Percentiles rank a stretch among this genome's conserved stretches.
Conservation (phyloP, 257 asterid species). For the Ajuga chamaepitys region DNA sequence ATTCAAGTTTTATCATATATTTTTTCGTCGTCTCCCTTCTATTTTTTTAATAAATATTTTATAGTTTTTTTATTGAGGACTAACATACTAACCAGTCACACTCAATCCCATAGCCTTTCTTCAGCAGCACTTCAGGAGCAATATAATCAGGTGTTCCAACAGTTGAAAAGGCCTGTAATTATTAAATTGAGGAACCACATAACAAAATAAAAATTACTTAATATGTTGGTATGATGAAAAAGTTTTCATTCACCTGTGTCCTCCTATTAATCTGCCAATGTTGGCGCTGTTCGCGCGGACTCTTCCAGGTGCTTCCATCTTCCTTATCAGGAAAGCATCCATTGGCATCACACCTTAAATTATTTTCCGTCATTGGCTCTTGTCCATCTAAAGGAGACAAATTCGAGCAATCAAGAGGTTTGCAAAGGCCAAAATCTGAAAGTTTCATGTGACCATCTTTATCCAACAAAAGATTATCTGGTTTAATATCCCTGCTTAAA, state of each 20-base stretch:
- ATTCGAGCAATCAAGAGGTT: conserved; percentile 47
- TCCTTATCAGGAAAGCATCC: conserved; percentile 30
- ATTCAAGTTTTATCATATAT: too few relatives aligned
- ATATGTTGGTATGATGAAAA: not conserved
- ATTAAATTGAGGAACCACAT: not conserved
- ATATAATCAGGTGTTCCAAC: conserved; percentile 96
- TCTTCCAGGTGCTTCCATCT: conserved; percentile 36
- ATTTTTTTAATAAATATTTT: too few relatives aligned
- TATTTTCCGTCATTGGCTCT: conserved; percentile 13
- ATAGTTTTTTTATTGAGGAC: not conserved
- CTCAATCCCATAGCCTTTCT: conserved; percentile 80
- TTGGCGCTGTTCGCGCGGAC: conserved; percentile 42
- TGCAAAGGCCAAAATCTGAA: conserved; percentile 84
- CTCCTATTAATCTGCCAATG: conserved; percentile 57
- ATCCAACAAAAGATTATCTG: conserved; percentile 74
- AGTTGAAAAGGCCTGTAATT: conserved; percentile 77
- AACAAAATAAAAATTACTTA: not conserved
- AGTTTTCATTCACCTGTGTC: conserved; percentile 27
- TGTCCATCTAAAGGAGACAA: conserved; percentile 21
- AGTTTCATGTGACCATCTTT: conserved; percentile 64
- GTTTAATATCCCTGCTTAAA: conserved; percentile 64
- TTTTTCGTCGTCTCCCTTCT: too few relatives aligned
- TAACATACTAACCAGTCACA: conserved; percentile 73
- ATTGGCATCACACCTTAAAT: conserved; percentile 5
- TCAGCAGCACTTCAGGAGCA: conserved; percentile 86